Evolutionary conservation across 345 rosid genomes (phyloP).

Genomic region (Linum usitatissimum): DNA sequence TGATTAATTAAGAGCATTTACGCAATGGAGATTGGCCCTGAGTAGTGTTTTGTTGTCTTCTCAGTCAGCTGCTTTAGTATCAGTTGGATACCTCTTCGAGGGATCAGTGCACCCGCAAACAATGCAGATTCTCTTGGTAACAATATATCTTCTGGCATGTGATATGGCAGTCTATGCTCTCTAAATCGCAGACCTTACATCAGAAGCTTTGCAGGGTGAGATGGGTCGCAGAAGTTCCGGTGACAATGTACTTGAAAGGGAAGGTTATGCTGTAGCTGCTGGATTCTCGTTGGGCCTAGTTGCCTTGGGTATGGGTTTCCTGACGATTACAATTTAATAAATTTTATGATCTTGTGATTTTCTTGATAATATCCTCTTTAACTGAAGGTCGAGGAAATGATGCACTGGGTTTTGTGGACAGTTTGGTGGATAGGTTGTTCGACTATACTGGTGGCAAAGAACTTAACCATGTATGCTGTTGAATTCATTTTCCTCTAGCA

Average conservation of each 20-base stretch:
- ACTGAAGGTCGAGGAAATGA: conserved; percentile 84
- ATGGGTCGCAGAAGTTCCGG: conserved; percentile 96
- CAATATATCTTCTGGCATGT: conserved; percentile 4
- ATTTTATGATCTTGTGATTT: not conserved
- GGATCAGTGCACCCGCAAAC: conserved; percentile 89
- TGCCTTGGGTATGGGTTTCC: conserved; percentile 60
- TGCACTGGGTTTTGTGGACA: conserved; percentile 59
- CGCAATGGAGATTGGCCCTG: conserved; percentile 2
- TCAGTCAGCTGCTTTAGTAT: conserved; percentile 88
- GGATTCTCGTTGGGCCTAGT: conserved; percentile 96
- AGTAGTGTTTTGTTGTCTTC: conserved; percentile 18
- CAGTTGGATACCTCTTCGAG: conserved; percentile 86
- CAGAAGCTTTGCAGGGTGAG: conserved; percentile 55
- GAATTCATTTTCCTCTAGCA: conserved; percentile 12
- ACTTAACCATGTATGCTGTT: conserved; percentile 38
- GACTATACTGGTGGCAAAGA: conserved; percentile 88
- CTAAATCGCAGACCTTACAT: conserved; percentile 13
- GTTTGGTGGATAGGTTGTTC: conserved; percentile 66
- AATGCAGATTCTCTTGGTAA: conserved; percentile 82
- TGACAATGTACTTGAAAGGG: conserved; percentile 98
- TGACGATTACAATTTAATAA: conserved; percentile 4
- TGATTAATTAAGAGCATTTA: not conserved
- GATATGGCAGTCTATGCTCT: not conserved
- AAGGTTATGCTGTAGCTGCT: conserved; percentile 98
- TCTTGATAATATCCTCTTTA: conserved; percentile 15